Base-by-base conservation (phyloP, 352 stramenopile species). In the Blastocystis sp. region DNA sequence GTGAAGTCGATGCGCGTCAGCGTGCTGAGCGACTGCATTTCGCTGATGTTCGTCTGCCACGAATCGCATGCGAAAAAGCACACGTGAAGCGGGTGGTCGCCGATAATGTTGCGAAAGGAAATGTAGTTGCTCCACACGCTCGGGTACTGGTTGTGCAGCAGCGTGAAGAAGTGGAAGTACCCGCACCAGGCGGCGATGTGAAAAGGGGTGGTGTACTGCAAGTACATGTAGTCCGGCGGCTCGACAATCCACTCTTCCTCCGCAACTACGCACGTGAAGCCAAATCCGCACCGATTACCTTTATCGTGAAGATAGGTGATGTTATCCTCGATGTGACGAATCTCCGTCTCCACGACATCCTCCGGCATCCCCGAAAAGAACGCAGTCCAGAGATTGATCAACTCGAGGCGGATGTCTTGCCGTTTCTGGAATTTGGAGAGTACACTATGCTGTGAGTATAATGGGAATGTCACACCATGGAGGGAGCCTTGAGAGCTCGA, bases 151-250 rank as follows among this genome's bases (percentile, higher is more conserved):
- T n/a, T 52, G 59, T 48, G 57, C 11, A 81, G 42, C 14, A 84
- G 57, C 21, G 74, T 69, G 34, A 84, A 69, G 24, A 84, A 84
- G 7, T 84, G 52, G 61, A 52, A 69, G 48, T 84, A 61, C 10
- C 74, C 74, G 0, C 57, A 59, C 74, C 74, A 84, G 9, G 74
- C 74, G n/a, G 74, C 74, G 11, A 84, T 62, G 28, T 84, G 74
- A 59, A 84, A 69, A 21, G 74, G 74, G 2, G 74, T 68, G 14
- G 66, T 17, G 60, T 84, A 84, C 57, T 84, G 74, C 52, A 64
- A 21, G 61, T 84, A 84, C 11, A 84, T 38, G 9, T 59, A 48
- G 34, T 84, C 74, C 57, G 45, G 54, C 10, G 42, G 34, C 38
- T 84, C 74, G 38, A 57, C 24, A 42, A 68, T 68, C 74, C 74